Evolutionary conservation across 176 grass and related monocot genomes (phyloP).

Genomic region (Zizania latifolia): DNA sequence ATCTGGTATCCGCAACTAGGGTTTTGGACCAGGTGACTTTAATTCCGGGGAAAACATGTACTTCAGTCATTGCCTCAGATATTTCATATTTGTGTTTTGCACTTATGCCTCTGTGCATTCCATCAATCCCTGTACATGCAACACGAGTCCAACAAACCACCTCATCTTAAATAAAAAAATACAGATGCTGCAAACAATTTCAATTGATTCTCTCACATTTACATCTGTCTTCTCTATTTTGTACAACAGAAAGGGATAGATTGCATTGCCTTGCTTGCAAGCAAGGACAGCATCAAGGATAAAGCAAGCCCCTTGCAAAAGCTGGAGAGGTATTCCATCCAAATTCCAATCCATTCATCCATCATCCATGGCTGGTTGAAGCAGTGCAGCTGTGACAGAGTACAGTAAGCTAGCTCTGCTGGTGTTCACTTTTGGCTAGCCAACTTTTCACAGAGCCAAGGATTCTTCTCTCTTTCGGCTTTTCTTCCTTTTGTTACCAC

Average conservation of each 20-base stretch:
- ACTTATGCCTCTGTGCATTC: too few species aligned
- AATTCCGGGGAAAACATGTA: not conserved
- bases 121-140: too few species aligned
- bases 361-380: not conserved
- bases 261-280: not conserved
- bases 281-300: not conserved
- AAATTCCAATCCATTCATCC: too few species aligned
- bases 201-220: not conserved
- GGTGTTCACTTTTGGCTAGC: not conserved
- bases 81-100: not conserved
- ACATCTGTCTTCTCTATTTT: not conserved
- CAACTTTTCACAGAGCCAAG: not conserved
- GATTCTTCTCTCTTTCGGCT: not conserved
- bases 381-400: not conserved
- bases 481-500: not conserved
- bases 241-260: not conserved
- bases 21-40: not conserved
- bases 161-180: too few species aligned
- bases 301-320: not conserved
- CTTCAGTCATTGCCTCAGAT: not conserved
- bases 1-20: not conserved
- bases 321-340: constrained; percentile 8
- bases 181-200: too few species aligned
- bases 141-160: too few species aligned
- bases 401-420: not conserved